Conservation (phyloP, 148 eudicot genomes). For the Amaranthus hypochondriacus region DNA sequence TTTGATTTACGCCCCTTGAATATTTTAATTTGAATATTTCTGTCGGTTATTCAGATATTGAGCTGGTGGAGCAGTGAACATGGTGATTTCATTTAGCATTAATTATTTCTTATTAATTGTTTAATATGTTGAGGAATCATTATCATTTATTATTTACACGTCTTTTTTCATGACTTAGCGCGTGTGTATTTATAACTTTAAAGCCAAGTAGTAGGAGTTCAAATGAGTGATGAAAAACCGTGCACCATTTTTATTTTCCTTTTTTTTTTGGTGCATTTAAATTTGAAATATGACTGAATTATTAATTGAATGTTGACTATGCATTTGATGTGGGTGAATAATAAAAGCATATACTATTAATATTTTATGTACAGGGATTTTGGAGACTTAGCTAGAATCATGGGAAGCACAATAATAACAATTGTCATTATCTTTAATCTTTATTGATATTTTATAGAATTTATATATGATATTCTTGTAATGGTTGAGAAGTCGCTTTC, state of each 20-base stretch:
- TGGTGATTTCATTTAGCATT: background rate
- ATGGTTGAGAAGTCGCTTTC: slow-evolving; percentile 32
- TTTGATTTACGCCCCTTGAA: too few species aligned
- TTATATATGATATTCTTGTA: background rate
- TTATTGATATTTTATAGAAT: slow-evolving; percentile 6
- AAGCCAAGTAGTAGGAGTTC: slow-evolving; percentile 19
- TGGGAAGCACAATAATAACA: slow-evolving; percentile 30
- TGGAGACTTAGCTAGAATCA: slow-evolving; percentile 17
- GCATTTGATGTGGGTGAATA: background rate
- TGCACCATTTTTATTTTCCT: slow-evolving; percentile 10
- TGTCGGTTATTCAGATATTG: slow-evolving; percentile 4
- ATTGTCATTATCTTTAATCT: slow-evolving; percentile 17
- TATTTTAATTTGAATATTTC: background rate
- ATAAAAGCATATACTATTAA: background rate
- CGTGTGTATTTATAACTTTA: slow-evolving; percentile 3
- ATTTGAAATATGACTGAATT: background rate
- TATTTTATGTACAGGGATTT: slow-evolving; percentile 4
- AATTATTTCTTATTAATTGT: background rate
- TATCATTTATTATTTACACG: slow-evolving; percentile 13
- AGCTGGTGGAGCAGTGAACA: slow-evolving; percentile 13
- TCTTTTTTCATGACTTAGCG: slow-evolving; percentile 17
- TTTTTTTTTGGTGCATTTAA: background rate
- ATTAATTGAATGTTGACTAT: slow-evolving; percentile 5
- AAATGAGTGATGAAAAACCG: background rate
- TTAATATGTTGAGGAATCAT: slow-evolving; percentile 16